These are phyloP conservation scores for Linum usitatissimum DNA, from an alignment of 345 rosid genomes.

Conservation along the genomic window DNA sequence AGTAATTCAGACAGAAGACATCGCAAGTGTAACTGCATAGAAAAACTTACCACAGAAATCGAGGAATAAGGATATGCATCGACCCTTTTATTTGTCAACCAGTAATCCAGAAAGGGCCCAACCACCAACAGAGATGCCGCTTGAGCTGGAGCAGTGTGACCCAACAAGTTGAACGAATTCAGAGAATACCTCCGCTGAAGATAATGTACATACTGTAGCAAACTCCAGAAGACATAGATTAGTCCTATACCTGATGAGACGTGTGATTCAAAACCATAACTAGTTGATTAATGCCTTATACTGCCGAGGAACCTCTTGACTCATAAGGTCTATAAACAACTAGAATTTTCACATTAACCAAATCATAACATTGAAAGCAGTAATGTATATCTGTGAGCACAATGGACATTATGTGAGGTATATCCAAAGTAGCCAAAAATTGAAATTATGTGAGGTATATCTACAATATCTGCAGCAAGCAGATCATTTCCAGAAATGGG, in stretches of 20 bases:
- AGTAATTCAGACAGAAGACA: no score
- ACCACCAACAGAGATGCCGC: slow-evolving; percentile 67
- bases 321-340: neutral
- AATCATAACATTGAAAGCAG: neutral
- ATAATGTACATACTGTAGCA: slow-evolving; percentile 79
- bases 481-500: neutral
- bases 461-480: neutral
- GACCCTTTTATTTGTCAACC: slow-evolving; percentile 74
- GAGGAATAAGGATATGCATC: slow-evolving; percentile 50
- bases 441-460: no score
- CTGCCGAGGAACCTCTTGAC: neutral
- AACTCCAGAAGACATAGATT: neutral
- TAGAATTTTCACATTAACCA: neutral
- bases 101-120: slow-evolving; percentile 87
- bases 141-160: slow-evolving; percentile 97
- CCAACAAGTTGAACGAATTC: slow-evolving; percentile 82
- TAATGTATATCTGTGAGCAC: no score
- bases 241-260: neutral
- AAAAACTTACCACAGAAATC: slow-evolving; percentile 51
- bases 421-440: no score
- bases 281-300: neutral
- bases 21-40: no score
- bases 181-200: slow-evolving; percentile 84
- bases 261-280: neutral
- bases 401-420: no score